These are phyloP conservation scores for Trichosporon inkin DNA, from an alignment of 1,284 basidiomycete species.

Conservation along the genomic window DNA sequence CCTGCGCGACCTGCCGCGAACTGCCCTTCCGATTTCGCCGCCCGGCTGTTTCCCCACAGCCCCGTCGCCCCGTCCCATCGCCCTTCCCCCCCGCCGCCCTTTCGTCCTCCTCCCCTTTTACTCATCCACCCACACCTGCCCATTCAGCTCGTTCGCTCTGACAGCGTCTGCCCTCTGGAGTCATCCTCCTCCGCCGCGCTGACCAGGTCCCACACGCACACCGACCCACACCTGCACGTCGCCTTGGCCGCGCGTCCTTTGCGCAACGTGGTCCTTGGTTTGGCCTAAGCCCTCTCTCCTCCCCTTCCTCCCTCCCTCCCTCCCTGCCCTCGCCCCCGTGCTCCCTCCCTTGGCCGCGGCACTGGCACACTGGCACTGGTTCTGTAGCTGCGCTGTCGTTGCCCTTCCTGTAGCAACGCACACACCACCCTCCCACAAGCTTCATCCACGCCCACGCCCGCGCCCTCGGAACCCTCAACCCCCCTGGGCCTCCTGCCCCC, in stretches of 20 bases:
- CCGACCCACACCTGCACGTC: neutral
- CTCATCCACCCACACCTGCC: constrained; percentile 1
- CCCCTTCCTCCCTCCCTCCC: too few relatives aligned
- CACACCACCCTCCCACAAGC: neutral
- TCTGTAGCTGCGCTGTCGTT: neutral
- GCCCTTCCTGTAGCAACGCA: neutral
- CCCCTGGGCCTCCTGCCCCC: neutral
- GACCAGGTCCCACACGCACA: constrained; percentile 7
- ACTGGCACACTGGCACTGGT: neutral
- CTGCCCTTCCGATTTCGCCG: constrained; percentile 1
- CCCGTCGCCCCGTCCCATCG: constrained; percentile 8
- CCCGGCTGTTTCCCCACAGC: constrained; percentile 7
- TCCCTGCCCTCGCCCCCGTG: too few relatives aligned
- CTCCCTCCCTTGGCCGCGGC: neutral
- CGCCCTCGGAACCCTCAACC: neutral
- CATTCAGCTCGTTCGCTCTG: constrained; percentile 5
- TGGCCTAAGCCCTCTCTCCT: neutral
- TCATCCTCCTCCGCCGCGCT: constrained; percentile 6
- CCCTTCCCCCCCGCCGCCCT: constrained; percentile 7
- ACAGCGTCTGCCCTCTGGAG: constrained; percentile 8
- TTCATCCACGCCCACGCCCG: neutral
- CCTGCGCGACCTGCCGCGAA: neutral
- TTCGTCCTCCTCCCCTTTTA: constrained; percentile 6
- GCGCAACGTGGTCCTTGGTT: constrained; percentile 8
- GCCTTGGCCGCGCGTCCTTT: neutral